Evolutionary conservation across 2,329 filamentous ascomycete genomes (phyloP).

Genomic region (Colletotrichum siamense): DNA sequence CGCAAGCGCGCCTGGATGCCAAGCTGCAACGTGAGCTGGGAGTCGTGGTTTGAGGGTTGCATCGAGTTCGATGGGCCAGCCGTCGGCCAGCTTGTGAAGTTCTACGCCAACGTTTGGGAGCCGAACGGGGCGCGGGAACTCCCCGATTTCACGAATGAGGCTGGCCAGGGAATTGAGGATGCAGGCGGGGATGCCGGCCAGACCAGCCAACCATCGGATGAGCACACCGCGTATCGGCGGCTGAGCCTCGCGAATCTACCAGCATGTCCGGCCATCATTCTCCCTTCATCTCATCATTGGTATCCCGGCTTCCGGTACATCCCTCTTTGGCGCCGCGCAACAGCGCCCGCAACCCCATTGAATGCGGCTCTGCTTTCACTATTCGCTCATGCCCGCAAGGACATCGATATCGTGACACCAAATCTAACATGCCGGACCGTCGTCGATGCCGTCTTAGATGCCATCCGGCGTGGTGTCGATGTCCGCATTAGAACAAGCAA

Average conservation of each 20-base stretch:
- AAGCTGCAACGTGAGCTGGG: slow-evolving; percentile 87
- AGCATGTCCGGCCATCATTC: slow-evolving; percentile 62
- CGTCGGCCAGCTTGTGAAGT: slow-evolving; percentile 66
- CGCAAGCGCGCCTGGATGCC: slow-evolving; percentile 70
- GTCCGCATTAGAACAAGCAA: slow-evolving; percentile 72
- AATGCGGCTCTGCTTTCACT: slow-evolving; percentile 69
- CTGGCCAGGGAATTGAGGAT: neutral
- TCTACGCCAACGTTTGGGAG: slow-evolving; percentile 75
- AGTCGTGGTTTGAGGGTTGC: slow-evolving; percentile 85
- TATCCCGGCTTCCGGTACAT: slow-evolving; percentile 69
- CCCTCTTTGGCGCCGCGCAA: slow-evolving; percentile 54
- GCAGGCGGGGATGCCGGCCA: neutral
- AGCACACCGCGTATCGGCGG: slow-evolving; percentile 5
- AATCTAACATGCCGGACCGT: slow-evolving; percentile 76
- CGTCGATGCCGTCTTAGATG: slow-evolving; percentile 63
- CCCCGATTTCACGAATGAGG: neutral
- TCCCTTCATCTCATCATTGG: slow-evolving; percentile 76
- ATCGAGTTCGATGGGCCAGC: slow-evolving; percentile 69
- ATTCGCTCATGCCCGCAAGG: slow-evolving; percentile 59
- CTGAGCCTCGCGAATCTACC: slow-evolving; percentile 17
- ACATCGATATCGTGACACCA: slow-evolving; percentile 76
- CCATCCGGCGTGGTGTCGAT: slow-evolving; percentile 69
- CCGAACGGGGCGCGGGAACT: neutral
- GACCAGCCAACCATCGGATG: neutral
- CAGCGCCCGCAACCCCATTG: slow-evolving; percentile 68